Evolutionary conservation across 2,329 filamentous ascomycete genomes (phyloP).

Genomic region (Ceratocystis cubensis): DNA sequence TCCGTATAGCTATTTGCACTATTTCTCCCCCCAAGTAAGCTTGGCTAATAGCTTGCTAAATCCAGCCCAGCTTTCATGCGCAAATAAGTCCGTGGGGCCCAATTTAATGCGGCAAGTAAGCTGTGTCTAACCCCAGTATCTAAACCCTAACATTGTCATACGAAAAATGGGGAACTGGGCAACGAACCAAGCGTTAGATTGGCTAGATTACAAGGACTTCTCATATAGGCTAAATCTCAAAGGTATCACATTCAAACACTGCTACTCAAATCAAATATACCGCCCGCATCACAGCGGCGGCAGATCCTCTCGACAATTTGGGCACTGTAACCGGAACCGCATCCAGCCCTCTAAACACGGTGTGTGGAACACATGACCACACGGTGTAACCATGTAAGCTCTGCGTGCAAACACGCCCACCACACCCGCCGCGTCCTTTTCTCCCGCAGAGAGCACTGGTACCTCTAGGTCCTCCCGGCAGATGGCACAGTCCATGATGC

Average conservation of each 20-base stretch:
- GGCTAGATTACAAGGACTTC: too few relatives aligned
- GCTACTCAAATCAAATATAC: slow-evolving; percentile 12
- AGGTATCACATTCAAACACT: slow-evolving; percentile 2
- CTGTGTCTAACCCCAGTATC: too few relatives aligned
- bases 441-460: slow-evolving; percentile 54
- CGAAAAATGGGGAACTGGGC: background rate
- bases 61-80: background rate
- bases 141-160: too few relatives aligned
- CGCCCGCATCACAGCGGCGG: slow-evolving; percentile 54
- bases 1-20: background rate
- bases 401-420: slow-evolving; percentile 64
- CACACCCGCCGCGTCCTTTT: slow-evolving; percentile 32
- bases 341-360: slow-evolving; percentile 92
- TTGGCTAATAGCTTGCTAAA: background rate
- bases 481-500: slow-evolving; percentile 80
- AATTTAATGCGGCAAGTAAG: background rate
- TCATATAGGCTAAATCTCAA: background rate
- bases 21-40: too few relatives aligned
- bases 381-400: slow-evolving; percentile 94
- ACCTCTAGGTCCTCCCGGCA: slow-evolving; percentile 88
- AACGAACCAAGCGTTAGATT: too few relatives aligned
- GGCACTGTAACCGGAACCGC: slow-evolving; percentile 82
- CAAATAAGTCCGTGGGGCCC: background rate
- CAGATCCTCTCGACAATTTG: slow-evolving; percentile 81
- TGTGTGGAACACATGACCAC: slow-evolving; percentile 89